phyloP scores from a whole-genome alignment of 176 grass and related monocot species.

The Paspalum notatum region DNA sequence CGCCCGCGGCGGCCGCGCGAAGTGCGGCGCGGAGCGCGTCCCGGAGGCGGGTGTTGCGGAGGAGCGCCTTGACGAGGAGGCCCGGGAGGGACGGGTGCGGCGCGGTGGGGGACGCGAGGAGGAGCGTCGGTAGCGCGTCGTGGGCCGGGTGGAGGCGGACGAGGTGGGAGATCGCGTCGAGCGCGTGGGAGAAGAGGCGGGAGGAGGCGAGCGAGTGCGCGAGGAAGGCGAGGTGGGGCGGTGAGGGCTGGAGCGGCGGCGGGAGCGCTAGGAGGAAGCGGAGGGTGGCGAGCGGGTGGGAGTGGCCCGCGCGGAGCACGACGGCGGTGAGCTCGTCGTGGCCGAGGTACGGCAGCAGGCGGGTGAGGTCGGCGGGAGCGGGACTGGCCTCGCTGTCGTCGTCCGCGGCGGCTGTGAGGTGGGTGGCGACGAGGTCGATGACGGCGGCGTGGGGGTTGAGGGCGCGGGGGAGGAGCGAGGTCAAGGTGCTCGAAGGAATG shows the following conservation, averaged over 20 bases:
- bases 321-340: constrained; percentile 59
- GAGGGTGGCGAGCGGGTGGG: constrained; percentile 74
- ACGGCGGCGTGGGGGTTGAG: constrained; percentile 69
- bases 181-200: constrained; percentile 58
- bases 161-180: constrained; percentile 63
- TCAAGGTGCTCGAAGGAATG: constrained; percentile 60
- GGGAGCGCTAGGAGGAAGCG: constrained; percentile 59
- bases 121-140: constrained; percentile 60
- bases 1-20: constrained; percentile 47
- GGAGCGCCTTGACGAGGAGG: constrained; percentile 71
- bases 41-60: constrained; percentile 43
- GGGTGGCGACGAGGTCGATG: constrained; percentile 65
- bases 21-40: constrained; percentile 60
- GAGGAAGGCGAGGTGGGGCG: constrained; percentile 66
- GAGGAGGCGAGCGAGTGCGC: constrained; percentile 68
- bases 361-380: constrained; percentile 32
- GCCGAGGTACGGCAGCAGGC: constrained; percentile 74
- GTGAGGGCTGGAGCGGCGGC: constrained; percentile 47
- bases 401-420: constrained; percentile 42
- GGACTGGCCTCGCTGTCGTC: neutral
- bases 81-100: constrained; percentile 55
- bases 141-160: constrained; percentile 53
- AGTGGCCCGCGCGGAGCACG: constrained; percentile 68
- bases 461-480: constrained; percentile 73
- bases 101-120: constrained; percentile 40